Evolutionary conservation across 139 green algal species (phyloP), one percentile per base, ranked within the genome.

Genomic region (Chlamydomonas urium): DNA sequence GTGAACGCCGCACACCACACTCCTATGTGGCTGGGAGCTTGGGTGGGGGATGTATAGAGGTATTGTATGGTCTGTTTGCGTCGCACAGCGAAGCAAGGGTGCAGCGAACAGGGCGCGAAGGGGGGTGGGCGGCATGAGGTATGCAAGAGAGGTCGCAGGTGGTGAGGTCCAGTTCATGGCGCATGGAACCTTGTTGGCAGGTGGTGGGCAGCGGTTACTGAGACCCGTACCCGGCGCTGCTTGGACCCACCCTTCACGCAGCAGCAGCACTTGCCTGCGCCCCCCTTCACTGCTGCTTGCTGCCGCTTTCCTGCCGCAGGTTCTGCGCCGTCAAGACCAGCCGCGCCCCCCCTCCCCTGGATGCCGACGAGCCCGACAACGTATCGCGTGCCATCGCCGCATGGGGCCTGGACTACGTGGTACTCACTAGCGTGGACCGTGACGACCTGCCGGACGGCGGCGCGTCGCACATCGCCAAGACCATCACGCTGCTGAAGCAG

Each of bases 321-420:
- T 98, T 98, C 79, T 98, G 94, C 79, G 94, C 94, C 1, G 94
- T 98, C 36, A 97, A 97, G 72, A 97, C 93, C 0, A 90, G 75
- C 28, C 79, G 79, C 1, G 88, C 90, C 5, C 95, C 95, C 4
- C 88, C 94, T 1, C 93, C 95, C 2, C 81, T 97, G 57, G 95
- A 99, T 78, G 77, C 86, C 31, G 38, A 90, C 2, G 95, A 99
- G 85, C 95, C 95, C 2, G 88, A 92, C 31, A 98, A 98, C 75
- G 91, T 93, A 3, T 88, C 93, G 24, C 88, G 90, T 62, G 92
- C 93, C 0, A 84, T 98, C 2, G 90, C 91, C 1, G 82, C 78
- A 17, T 99, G 95, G 95, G 95, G 95, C 38, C 83, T 99, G 38
- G 95, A 97, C 72, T 99, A 99, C 66, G 87, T 99, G 35, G 96